Conservation (phyloP, 306 rosid genomes). For the Canavalia gladiata region DNA sequence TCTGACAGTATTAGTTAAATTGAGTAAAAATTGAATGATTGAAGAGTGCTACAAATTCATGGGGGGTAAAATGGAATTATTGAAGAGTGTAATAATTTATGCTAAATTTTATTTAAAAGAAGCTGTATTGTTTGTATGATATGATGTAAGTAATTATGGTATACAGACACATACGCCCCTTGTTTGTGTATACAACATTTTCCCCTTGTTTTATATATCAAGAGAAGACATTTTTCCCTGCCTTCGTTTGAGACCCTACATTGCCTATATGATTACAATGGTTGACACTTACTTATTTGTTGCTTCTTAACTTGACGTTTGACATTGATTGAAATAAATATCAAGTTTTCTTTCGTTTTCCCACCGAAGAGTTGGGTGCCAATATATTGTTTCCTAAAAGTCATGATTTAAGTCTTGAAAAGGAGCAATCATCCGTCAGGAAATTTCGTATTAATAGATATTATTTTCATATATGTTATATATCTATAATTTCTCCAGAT, state of each 20-base stretch:
- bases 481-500: background rate
- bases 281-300: background rate
- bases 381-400: background rate
- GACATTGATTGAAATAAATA: slow-evolving; percentile 19
- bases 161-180: slow-evolving; percentile 27
- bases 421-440: background rate
- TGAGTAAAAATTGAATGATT: slow-evolving; percentile 30
- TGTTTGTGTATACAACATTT: slow-evolving; percentile 43
- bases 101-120: slow-evolving; percentile 37
- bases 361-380: background rate
- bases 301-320: slow-evolving; percentile 14
- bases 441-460: background rate
- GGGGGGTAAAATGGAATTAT: background rate
- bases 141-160: slow-evolving; percentile 48
- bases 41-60: slow-evolving; percentile 17
- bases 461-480: background rate
- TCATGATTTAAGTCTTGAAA: background rate
- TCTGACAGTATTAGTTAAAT: slow-evolving; percentile 37
- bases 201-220: slow-evolving; percentile 8
- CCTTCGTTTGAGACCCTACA: background rate
- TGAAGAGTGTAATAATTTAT: slow-evolving; percentile 47
- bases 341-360: background rate
- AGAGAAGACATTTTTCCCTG: background rate
- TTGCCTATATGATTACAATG: background rate
- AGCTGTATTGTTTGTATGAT: slow-evolving; percentile 51